A percentile compares a stretch with the other conserved stretches of the same genome.
Conservation (phyloP, 768 basidiomycete species). For the Russula ochroleuca region DNA sequence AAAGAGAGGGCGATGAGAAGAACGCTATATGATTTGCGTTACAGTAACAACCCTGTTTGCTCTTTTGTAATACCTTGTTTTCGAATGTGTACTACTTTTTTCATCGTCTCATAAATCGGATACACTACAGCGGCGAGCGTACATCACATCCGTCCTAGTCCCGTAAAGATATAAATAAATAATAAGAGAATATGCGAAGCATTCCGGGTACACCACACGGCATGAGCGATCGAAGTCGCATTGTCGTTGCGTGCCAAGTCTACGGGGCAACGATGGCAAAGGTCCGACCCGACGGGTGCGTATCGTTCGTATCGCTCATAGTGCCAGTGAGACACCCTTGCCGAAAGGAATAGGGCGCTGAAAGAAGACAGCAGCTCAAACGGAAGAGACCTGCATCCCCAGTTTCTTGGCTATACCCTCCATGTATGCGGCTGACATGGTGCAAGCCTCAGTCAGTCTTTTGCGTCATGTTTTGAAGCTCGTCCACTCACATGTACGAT, state of each 20-base stretch:
- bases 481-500: slow-evolving; percentile 59
- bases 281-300: background rate
- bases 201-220: background rate
- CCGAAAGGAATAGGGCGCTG: background rate
- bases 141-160: background rate
- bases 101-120: background rate
- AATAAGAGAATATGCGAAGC: background rate
- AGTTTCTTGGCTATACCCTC: slow-evolving; percentile 79
- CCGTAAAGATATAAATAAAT: background rate
- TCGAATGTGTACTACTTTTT: background rate
- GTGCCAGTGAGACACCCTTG: too few species aligned
- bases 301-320: background rate
- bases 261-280: background rate
- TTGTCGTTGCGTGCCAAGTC: background rate
- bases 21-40: background rate
- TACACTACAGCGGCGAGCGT: background rate
- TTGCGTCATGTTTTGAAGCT: too few species aligned
- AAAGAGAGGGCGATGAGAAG: slow-evolving; percentile 35
- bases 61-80: slow-evolving; percentile 8
- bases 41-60: background rate
- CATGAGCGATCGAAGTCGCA: background rate
- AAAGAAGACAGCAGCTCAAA: slow-evolving; percentile 2
- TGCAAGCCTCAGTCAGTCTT: background rate
- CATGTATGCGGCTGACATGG: slow-evolving; percentile 70
- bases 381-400: slow-evolving; percentile 45